Evolutionary conservation across 805 yeast species (phyloP), one percentile per base, ranked within the genome.

Genomic region (Starmerella potacharoeniae): DNA sequence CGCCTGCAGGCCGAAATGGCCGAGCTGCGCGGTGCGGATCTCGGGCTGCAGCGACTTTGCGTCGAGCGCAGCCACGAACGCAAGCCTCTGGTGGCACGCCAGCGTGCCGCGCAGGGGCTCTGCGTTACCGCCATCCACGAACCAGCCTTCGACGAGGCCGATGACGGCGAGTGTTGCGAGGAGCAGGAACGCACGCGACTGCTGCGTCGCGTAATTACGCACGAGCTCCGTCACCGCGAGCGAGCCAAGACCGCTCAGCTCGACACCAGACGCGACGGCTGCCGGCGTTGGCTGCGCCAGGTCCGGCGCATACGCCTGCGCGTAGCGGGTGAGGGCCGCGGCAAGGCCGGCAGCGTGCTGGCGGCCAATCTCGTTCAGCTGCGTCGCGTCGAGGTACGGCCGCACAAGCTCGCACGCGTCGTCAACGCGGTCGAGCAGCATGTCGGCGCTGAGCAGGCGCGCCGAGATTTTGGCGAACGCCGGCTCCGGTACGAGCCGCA

Each of bases 91-190:
- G 10, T 52, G 51, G n/a, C 51, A 45, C 22, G 51, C 53, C 49
- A 46, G 49, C 49, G 49, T 46, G 37, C 40, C 30, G 16, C 49
- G 49, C 49, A 46, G 34, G 14, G 49, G 49, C 39, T 46, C 49
- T 33, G 49, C 40, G 11, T 46, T 28, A 7, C 31, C 39, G 5
- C 16, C 49, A 6, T 34, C 39, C 8, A 37, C 43, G 6, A 58
- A 33, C 62, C 62, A 55, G 36, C 64, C 65, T 33, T 62, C 65
- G 28, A 57, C 60, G 7, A 57, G 51, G 3, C 63, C 63, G 14
- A 62, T 42, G 3, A 49, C 49, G 11, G 54, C 44, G 35, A 63
- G 28, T 13, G 54, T 37, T 31, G 49, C 22, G 28, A 57, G 31
- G 2, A 52, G 28, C 11, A 47, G 49, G 49, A 62, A 57, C 29